Conservation (phyloP, 129 eudicot species). For the Apium graveolens region DNA sequence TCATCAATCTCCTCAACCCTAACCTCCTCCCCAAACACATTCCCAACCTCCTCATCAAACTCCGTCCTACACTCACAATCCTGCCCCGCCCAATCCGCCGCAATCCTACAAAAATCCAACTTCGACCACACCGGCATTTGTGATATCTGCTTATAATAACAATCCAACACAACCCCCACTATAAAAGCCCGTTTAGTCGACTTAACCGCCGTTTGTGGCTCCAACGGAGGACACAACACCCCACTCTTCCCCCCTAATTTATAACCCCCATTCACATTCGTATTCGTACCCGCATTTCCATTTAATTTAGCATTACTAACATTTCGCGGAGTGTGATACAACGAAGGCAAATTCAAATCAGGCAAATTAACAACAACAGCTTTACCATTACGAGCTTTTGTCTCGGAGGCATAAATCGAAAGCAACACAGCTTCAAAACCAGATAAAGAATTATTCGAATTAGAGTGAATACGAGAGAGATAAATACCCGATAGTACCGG, state of each 20-base stretch:
- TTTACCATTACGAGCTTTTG: constrained; percentile 66
- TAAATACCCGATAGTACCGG: constrained; percentile 56
- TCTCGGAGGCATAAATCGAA: constrained; percentile 57
- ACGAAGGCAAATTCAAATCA: background rate
- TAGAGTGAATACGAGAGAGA: constrained; percentile 52
- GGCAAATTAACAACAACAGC: constrained; percentile 30
- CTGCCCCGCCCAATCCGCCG: constrained; percentile 15
- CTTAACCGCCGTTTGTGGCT: constrained; percentile 70
- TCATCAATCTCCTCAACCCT: constrained; percentile 14
- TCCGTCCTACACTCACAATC: constrained; percentile 59
- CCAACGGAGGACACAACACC: constrained; percentile 55
- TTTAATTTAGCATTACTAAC: constrained; percentile 10
- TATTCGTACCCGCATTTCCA: background rate
- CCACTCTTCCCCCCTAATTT: constrained; percentile 30
- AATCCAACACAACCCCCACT: constrained; percentile 71
- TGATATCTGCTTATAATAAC: constrained; percentile 72
- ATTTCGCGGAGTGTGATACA: constrained; percentile 43
- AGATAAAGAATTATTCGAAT: constrained; percentile 38
- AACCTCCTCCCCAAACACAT: constrained; percentile 8
- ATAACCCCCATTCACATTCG: background rate
- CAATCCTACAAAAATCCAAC: constrained; percentile 50
- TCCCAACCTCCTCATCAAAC: constrained; percentile 24
- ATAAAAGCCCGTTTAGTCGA: constrained; percentile 79
- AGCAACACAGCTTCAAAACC: constrained; percentile 83
- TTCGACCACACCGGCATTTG: constrained; percentile 96